phyloP scores from a whole-genome alignment of 1,284 basidiomycete species.

The Tilletiopsis washingtonensis region DNA sequence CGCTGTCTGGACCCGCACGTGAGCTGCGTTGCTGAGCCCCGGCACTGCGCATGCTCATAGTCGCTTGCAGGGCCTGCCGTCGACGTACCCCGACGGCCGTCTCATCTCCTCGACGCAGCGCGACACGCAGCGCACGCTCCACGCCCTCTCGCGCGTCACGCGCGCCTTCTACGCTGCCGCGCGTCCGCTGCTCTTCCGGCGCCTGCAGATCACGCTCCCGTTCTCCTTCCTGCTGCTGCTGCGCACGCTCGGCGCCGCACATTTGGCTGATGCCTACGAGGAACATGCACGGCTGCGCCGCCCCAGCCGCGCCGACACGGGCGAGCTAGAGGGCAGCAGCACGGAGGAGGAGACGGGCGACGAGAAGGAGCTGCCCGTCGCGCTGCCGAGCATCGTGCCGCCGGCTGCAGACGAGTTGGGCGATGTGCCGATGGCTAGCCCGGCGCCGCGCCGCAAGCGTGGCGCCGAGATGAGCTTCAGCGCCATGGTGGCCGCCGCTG shows the following conservation, averaged over 20 bases:
- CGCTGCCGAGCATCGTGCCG: no score
- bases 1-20: conserved; percentile 42
- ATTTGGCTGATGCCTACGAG: conserved; percentile 36
- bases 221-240: conserved; percentile 40
- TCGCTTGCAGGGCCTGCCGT: conserved; percentile 38
- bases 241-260: conserved; percentile 30
- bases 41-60: no score
- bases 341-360: not conserved
- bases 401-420: no score
- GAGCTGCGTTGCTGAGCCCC: no score
- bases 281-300: conserved; percentile 6
- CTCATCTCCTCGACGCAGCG: conserved; percentile 31
- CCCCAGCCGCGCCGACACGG: conserved; percentile 15
- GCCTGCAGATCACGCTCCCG: conserved; percentile 42
- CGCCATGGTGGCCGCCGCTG: conserved; percentile 40
- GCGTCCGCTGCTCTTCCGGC: conserved; percentile 36
- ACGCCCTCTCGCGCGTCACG: conserved; percentile 40
- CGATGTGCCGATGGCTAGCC: no score
- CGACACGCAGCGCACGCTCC: conserved; percentile 33
- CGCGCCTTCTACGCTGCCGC: conserved; percentile 37
- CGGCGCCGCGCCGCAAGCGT: no score
- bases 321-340: not conserved
- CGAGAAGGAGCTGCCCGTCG: not conserved
- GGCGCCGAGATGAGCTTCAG: no score
- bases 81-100: conserved; percentile 34